These are phyloP conservation scores for Phoma sp. DNA, from an alignment of 2,329 filamentous ascomycete species.

Conservation along the genomic window DNA sequence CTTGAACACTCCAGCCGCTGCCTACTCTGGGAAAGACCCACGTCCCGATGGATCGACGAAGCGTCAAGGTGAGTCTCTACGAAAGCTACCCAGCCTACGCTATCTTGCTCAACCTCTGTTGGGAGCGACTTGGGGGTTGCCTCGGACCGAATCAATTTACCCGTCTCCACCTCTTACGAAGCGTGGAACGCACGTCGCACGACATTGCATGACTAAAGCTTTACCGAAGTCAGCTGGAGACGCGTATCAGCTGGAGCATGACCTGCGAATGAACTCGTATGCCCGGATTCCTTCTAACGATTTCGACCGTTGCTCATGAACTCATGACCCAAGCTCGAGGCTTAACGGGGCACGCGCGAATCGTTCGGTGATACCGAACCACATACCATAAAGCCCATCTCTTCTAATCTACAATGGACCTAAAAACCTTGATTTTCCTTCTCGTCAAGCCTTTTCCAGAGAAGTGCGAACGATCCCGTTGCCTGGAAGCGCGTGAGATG, in stretches of 20 bases:
- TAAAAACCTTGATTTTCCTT: not conserved
- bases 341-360: not conserved
- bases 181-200: constrained; percentile 13
- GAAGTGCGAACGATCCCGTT: not conserved
- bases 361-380: constrained; percentile 9
- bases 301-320: not conserved
- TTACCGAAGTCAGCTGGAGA: constrained; percentile 11
- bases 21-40: not conserved
- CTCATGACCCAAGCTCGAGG: constrained; percentile 17
- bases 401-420: constrained; percentile 1
- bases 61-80: not conserved
- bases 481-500: constrained; percentile 7
- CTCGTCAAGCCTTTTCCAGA: not conserved
- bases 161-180: constrained; percentile 17
- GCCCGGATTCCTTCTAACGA: not conserved
- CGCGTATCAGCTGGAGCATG: constrained; percentile 12
- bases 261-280: constrained; percentile 3
- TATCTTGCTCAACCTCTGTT: not conserved
- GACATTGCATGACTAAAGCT: constrained; percentile 15
- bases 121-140: not conserved
- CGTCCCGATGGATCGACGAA: not conserved
- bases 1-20: not conserved
- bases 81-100: not conserved
- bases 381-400: constrained; percentile 5
- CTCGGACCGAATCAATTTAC: constrained; percentile 17